These are phyloP conservation scores for Friedmanniomyces endolithicus DNA, from an alignment of 495 filamentous ascomycete species.

Conservation along the genomic window DNA sequence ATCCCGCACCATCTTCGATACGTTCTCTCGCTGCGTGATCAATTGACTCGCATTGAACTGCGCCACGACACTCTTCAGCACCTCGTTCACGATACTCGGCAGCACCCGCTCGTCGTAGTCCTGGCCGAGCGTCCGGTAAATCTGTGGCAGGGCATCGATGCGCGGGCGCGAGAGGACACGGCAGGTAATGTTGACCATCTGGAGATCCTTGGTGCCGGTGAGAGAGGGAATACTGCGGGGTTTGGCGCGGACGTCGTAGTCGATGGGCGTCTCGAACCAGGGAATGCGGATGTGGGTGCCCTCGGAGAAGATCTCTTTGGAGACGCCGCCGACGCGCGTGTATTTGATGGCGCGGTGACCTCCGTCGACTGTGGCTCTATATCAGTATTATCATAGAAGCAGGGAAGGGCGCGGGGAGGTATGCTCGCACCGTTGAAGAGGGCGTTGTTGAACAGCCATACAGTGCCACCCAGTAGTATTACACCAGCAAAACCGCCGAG, in stretches of 20 bases:
- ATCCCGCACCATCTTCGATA: constrained; percentile 79
- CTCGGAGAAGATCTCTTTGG: constrained; percentile 93
- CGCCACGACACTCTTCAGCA: constrained; percentile 94
- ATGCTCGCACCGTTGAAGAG: constrained; percentile 70
- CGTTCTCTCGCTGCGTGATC: constrained; percentile 97
- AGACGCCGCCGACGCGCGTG: constrained; percentile 81
- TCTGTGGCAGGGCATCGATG: constrained; percentile 79
- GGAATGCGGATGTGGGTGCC: constrained; percentile 89
- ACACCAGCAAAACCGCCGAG: constrained; percentile 33
- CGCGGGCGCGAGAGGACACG: constrained; percentile 92
- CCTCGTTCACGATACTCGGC: constrained; percentile 96
- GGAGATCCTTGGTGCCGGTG: constrained; percentile 95
- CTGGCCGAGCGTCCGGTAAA: constrained; percentile 87
- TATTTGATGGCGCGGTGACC: constrained; percentile 99
- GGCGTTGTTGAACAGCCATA: constrained; percentile 59
- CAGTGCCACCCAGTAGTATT: constrained; percentile 51
- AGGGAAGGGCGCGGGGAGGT: neutral
- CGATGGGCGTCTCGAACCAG: constrained; percentile 93
- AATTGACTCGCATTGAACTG: constrained; percentile 98
- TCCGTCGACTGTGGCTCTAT: constrained; percentile 63
- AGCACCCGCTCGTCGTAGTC: constrained; percentile 97
- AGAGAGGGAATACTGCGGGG: constrained; percentile 93
- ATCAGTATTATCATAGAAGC: neutral
- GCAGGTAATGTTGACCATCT: constrained; percentile 99
- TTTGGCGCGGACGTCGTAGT: constrained; percentile 95